A percentile compares a stretch with the other conserved stretches of the same genome.
These are phyloP conservation scores for Brassica rapa DNA, from an alignment of 345 rosid genomes.

Conservation along the genomic window DNA sequence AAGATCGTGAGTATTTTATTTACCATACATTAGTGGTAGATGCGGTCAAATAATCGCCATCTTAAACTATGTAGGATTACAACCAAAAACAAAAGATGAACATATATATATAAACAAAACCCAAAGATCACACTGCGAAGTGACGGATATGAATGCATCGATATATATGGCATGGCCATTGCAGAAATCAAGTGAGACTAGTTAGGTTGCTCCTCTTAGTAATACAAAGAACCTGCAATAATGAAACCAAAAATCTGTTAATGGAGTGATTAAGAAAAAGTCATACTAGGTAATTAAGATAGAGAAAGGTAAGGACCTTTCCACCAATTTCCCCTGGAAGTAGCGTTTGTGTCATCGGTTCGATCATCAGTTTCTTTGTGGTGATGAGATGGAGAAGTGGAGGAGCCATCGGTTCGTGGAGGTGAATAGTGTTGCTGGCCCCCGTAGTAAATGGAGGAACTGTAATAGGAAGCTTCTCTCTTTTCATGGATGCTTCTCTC, in stretches of 20 bases:
- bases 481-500: slow-evolving; percentile 37
- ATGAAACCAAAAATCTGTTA: not conserved
- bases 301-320: slow-evolving; percentile 50
- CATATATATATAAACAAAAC: slow-evolving; percentile 7
- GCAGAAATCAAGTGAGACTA: slow-evolving; percentile 7
- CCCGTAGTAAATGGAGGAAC: slow-evolving; percentile 90
- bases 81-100: not conserved
- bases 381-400: slow-evolving; percentile 22
- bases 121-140: slow-evolving; percentile 24
- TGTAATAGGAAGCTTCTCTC: slow-evolving; percentile 60
- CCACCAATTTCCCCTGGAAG: slow-evolving; percentile 98
- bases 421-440: slow-evolving; percentile 85
- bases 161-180: not conserved
- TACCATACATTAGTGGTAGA: slow-evolving; percentile 20
- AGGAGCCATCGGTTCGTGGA: slow-evolving; percentile 44
- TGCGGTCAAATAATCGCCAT: not conserved
- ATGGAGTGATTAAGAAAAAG: not conserved
- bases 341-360: slow-evolving; percentile 40
- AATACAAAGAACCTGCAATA: slow-evolving; percentile 39
- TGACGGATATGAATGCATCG: slow-evolving; percentile 7
- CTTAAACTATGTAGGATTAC: slow-evolving; percentile 17
- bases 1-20: slow-evolving; percentile 11
- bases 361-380: slow-evolving; percentile 41
- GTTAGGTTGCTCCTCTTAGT: slow-evolving; percentile 29
- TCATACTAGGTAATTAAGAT: not conserved